Conservation (phyloP, 345 rosid species). For the Pelargonium nanum region DNA sequence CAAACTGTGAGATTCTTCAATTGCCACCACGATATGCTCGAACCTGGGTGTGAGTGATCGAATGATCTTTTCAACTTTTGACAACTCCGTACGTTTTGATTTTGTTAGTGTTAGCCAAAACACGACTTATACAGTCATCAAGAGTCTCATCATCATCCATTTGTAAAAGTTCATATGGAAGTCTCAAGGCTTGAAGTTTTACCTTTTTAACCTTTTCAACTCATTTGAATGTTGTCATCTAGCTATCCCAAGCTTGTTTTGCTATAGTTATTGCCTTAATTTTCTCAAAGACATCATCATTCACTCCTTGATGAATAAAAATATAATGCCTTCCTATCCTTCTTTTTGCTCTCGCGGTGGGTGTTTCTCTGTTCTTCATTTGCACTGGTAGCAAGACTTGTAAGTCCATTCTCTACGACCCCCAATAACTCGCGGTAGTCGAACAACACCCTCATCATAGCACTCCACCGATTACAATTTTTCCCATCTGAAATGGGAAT, state of each 20-base stretch:
- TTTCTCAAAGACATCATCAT: slow-evolving; percentile 1
- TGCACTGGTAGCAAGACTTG: not conserved
- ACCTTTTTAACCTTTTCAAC: slow-evolving; percentile 2
- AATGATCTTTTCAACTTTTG: not conserved
- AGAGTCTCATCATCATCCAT: not conserved
- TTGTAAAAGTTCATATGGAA: not conserved
- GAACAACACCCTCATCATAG: slow-evolving; percentile 2
- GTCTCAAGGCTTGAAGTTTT: not conserved
- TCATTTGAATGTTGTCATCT: not conserved
- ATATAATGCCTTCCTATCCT: slow-evolving; percentile 1
- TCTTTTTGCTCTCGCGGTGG: not conserved
- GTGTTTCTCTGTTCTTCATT: not conserved
- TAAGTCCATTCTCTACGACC: slow-evolving; percentile 4
- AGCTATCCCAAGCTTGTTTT: not conserved
- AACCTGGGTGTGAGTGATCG: not conserved
- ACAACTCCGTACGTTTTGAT: not conserved
- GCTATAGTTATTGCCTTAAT: not conserved
- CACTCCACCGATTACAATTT: too few species aligned
- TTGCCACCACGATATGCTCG: slow-evolving; percentile 4
- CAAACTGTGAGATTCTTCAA: slow-evolving; percentile 1
- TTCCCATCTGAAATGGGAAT: too few species aligned
- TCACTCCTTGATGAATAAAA: not conserved
- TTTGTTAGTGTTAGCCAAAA: not conserved
- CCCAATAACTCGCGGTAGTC: not conserved
- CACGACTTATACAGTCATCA: not conserved